Evolutionary conservation across 2,329 filamentous ascomycete genomes (phyloP).

Genomic region (Aureobasidium sp.): DNA sequence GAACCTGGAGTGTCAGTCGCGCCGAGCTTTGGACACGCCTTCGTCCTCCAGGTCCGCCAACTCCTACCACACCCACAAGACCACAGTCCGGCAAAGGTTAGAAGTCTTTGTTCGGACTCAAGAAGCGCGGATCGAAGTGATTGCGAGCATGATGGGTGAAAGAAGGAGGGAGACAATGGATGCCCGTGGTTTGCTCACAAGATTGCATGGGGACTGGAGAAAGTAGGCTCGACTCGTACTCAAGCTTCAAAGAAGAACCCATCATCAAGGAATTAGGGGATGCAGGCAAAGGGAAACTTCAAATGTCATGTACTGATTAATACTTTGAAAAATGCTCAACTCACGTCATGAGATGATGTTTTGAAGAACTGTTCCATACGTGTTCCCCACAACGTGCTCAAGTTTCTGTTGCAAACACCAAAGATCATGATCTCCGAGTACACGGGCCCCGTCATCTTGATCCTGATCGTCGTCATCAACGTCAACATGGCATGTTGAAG

Average conservation of each 20-base stretch:
- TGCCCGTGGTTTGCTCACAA: background rate
- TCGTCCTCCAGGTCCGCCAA: background rate
- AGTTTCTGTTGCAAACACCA: background rate
- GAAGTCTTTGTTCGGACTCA: background rate
- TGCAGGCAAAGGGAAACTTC: too few species aligned
- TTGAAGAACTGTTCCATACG: background rate
- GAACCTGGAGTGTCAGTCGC: background rate
- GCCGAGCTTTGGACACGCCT: background rate
- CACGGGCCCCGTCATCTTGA: background rate
- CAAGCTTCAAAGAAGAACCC: too few species aligned
- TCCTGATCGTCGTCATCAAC: background rate
- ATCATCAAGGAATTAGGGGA: too few species aligned
- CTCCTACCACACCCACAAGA: background rate
- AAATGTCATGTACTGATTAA: too few species aligned
- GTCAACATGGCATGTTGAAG: background rate
- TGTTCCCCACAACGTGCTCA: too few species aligned
- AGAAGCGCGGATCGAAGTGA: background rate
- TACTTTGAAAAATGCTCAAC: too few species aligned
- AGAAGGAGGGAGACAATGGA: background rate
- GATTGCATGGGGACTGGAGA: background rate
- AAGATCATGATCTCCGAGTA: background rate
- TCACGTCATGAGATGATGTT: background rate
- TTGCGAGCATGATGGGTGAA: background rate
- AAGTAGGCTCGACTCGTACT: too few species aligned
- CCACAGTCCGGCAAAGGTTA: background rate